Conservation (phyloP, 192 early-diverging fungal genomes). For the Spinellus fusiger region DNA sequence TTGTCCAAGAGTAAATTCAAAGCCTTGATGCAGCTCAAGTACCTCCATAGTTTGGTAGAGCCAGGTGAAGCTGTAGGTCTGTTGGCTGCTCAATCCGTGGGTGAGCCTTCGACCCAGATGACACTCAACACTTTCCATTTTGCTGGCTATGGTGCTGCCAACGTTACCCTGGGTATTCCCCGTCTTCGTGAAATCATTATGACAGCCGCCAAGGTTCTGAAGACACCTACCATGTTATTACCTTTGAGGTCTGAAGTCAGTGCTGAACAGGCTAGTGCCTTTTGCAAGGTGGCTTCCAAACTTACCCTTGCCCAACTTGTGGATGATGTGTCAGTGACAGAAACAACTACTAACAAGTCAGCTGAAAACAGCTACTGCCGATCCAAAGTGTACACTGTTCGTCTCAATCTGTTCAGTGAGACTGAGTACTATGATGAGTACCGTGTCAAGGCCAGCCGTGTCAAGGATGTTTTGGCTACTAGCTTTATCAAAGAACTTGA, state of each 20-base stretch:
- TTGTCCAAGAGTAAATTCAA: conserved; percentile 73
- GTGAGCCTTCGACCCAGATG: conserved; percentile 99
- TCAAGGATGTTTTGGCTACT: conserved; percentile 69
- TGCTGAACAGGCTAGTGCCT: conserved; percentile 53
- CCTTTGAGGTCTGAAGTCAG: conserved; percentile 62
- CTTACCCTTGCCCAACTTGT: conserved; percentile 81
- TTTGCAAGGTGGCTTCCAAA: conserved; percentile 68
- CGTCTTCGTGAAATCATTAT: conserved; percentile 99
- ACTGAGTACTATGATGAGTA: conserved; percentile 76
- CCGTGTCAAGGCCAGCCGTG: conserved; percentile 55
- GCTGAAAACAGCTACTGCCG: conserved; percentile 41
- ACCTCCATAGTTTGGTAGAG: conserved; percentile 88
- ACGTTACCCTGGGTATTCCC: conserved; percentile 99
- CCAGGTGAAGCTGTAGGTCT: conserved; percentile 98
- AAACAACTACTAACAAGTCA: conserved; percentile 57
- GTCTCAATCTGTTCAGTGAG: conserved; percentile 79
- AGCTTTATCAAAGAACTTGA: conserved; percentile 74
- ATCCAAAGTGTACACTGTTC: conserved; percentile 72
- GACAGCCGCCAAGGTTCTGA: conserved; percentile 86
- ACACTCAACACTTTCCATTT: conserved; percentile 99
- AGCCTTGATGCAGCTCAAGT: conserved; percentile 91
- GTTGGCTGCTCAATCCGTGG: conserved; percentile 94
- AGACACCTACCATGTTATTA: conserved; percentile 92
- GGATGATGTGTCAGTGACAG: conserved; percentile 79
- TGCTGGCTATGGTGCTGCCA: conserved; percentile 93